These are phyloP conservation scores for Boletus tylopilopsis DNA, from an alignment of 768 basidiomycete species.

Conservation along the genomic window DNA sequence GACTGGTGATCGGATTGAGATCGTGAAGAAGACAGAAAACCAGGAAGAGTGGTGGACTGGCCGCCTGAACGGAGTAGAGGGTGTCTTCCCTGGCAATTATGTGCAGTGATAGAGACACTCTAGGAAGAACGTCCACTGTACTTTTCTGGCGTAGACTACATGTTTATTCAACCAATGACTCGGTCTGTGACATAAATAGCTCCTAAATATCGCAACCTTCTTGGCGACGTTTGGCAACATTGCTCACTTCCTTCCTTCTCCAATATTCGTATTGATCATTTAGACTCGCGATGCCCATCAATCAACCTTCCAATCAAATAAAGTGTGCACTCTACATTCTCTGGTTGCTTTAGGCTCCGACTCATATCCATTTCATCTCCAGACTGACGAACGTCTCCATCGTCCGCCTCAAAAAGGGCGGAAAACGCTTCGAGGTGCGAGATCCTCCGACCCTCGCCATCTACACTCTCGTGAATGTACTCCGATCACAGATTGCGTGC, in stretches of 20 bases:
- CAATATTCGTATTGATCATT: no score
- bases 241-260: no score
- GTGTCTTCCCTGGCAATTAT: conserved; percentile 82
- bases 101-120: conserved; percentile 24
- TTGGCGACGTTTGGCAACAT: no score
- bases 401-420: conserved; percentile 93
- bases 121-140: no score
- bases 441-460: neutral
- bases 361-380: neutral
- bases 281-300: conserved; percentile 43
- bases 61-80: conserved; percentile 71
- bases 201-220: conserved; percentile 14
- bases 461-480: neutral
- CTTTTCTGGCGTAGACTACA: no score
- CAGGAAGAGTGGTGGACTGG: conserved; percentile 99
- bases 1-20: conserved; percentile 86
- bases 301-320: conserved; percentile 89
- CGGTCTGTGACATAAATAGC: conserved; percentile 9
- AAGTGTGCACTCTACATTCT: conserved; percentile 45
- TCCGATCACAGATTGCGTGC: conserved; percentile 72
- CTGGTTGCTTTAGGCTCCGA: neutral
- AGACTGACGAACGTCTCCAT: conserved; percentile 97
- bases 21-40: conserved; percentile 77
- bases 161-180: neutral
- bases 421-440: conserved; percentile 91